Base-by-base conservation (phyloP, 2,329 filamentous ascomycete species). In the Harringtonia aguacate region DNA sequence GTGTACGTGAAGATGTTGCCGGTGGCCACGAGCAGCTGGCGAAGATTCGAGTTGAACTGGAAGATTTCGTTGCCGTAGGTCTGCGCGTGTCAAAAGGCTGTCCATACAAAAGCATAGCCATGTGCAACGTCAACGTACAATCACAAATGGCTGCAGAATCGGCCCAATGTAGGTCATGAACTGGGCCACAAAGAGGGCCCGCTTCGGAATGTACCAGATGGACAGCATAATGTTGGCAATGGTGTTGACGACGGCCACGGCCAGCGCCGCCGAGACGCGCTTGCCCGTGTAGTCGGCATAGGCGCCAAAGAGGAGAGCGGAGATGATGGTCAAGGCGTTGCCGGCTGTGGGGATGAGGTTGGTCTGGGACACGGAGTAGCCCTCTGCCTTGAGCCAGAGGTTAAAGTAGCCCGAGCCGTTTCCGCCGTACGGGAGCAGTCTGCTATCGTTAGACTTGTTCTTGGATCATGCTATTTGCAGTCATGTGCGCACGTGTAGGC, bases 321-420 rank as follows among this genome's bases (percentile, higher is more conserved):
- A 39, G 4, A 39, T 14, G 15, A 39, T 39, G 8, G 37, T 39
- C 22, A 39, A 15, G 6, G 37, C 37, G 14, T 39, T 39, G 13
- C 37, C 41, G n/a, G 39, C 39, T n/a, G 69, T 72, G 0, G 69
- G 69, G 1, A 72, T 61, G 8, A 65, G 59, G 52, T 72, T 72
- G 46, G 70, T 65, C 41, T 72, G 61, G 0, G 61, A 59, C 0
- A 72, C 59, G 0, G 65, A 64, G 50, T 68, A 72, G 4, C 63
- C 63, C 22, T 69, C 64, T 2, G 61, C 63, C 46, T 72, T 71
- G 27, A 73, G 61, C 69, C 69, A 72, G 14, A 72, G 61, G 21
- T 63, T 69, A 67, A 73, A 72, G 41, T 72, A 71, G 1, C 31
- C 12, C 15, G 18, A 35, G 6, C 30, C 39, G n/a, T 20, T 8